Base-by-base conservation (phyloP, 352 stramenopile species). In the Phytophthora podocarpi region DNA sequence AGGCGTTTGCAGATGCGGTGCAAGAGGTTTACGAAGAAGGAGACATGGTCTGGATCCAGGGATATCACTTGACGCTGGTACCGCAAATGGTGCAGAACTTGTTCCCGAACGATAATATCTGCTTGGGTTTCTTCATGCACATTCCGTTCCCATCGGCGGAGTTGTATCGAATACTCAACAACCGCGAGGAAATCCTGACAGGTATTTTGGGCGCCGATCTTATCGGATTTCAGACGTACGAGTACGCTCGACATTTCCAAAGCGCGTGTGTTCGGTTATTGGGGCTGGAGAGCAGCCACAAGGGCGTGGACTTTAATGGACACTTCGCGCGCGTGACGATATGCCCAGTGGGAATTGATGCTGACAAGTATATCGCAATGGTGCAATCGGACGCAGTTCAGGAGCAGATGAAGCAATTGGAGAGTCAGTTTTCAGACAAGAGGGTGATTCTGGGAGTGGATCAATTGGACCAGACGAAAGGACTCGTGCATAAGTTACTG, bases 181-280 rank as follows among this genome's bases (percentile, higher is more conserved):
- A 95, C 41, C 87, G 87, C 13, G 85, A 94, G 30, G 83, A 96
- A 61, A 90, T 96, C 12, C 49, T 97, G 18, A 91, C 87, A 13
- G 90, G 90, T 3, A 92, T 97, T 23, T 67, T 97, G 1, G 87
- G 85, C 2, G 90, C 90, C 0, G 83, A 97, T 51, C 78, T 97
- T n/a, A 79, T 97, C 27, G 87, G 83, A 7, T 97, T 97, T 67
- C 90, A 97, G 66, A 96, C 90, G 48, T 96, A 96, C 48, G 90
- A 97, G 62, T 95, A 96, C 52, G 89, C 89, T 7, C 78, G 90
- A 1, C 87, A 97, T 72, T 97, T 97, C 59, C 86, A 96, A 40
- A 94, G 83, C 52, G 88, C 89, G 5, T 90, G 80, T 13, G 88
- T 95, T 26, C 76, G 88, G 18, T 70, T 97, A n/a, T 46, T 97